These are phyloP conservation scores for Colletotrichum graminicola DNA, from an alignment of 2,329 filamentous ascomycete genomes.

Conservation along the genomic window DNA sequence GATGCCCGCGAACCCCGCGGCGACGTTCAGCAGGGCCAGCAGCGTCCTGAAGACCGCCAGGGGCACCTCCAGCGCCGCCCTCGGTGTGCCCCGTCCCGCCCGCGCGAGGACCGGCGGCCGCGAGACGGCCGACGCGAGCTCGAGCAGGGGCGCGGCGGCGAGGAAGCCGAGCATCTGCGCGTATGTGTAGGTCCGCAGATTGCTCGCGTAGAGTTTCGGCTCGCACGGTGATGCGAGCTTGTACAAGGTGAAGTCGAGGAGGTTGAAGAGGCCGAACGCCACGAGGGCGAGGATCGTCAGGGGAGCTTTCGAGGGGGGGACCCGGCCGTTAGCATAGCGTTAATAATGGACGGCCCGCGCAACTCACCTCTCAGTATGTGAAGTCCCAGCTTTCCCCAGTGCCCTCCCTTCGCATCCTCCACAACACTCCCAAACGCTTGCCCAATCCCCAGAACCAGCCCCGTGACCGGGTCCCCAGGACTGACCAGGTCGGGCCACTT, in stretches of 20 bases:
- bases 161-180: constrained; percentile 34
- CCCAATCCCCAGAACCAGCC: constrained; percentile 13
- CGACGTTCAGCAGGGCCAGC: constrained; percentile 22
- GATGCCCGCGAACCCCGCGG: constrained; percentile 10
- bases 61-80: background rate
- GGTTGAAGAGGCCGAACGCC: constrained; percentile 35
- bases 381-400: constrained; percentile 6
- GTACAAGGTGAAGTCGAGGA: constrained; percentile 37
- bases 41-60: constrained; percentile 3
- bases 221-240: constrained; percentile 26
- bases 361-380: constrained; percentile 34
- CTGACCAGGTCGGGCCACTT: constrained; percentile 38
- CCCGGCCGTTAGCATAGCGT: background rate
- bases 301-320: constrained; percentile 14
- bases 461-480: constrained; percentile 37
- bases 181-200: constrained; percentile 32
- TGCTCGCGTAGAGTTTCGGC: constrained; percentile 36
- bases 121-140: constrained; percentile 5
- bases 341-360: background rate
- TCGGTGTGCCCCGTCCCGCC: no score
- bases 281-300: constrained; percentile 31
- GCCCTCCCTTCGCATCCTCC: background rate
- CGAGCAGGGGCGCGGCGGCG: constrained; percentile 10
- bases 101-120: constrained; percentile 13
- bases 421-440: background rate